These are phyloP conservation scores for Aaosphaeria arxii DNA, from an alignment of 2,329 filamentous ascomycete species.

Conservation along the genomic window DNA sequence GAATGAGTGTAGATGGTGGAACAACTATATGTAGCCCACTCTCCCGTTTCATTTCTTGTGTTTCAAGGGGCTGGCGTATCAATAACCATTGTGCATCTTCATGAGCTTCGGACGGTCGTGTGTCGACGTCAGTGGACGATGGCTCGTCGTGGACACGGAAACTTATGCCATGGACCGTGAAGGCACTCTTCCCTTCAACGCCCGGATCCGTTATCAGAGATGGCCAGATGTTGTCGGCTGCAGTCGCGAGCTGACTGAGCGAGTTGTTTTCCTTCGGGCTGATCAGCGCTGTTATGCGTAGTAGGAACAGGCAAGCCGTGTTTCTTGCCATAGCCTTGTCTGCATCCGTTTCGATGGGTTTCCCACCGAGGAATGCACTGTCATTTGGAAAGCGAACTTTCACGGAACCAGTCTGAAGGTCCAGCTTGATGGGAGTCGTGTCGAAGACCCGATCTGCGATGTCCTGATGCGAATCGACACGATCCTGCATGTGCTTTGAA, in stretches of 20 bases:
- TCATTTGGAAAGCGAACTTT: conserved; percentile 25
- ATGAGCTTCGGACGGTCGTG: conserved; percentile 1
- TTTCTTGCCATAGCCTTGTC: conserved; percentile 19
- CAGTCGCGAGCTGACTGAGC: conserved; percentile 41
- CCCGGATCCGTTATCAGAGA: background rate
- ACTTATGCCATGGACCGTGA: background rate
- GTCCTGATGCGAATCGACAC: conserved; percentile 50
- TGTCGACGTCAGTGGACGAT: background rate
- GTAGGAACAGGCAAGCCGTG: conserved; percentile 44
- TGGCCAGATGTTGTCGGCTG: conserved; percentile 43
- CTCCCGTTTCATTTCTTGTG: background rate
- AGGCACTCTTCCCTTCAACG: background rate
- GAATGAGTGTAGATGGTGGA: conserved; percentile 2
- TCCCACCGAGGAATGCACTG: conserved; percentile 11
- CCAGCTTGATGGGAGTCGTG: conserved; percentile 44
- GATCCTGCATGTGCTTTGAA: conserved; percentile 48
- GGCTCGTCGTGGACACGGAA: background rate
- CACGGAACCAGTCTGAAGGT: conserved; percentile 35
- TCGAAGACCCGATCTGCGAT: conserved; percentile 57
- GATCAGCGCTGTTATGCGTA: conserved; percentile 49
- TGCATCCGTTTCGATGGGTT: conserved; percentile 10
- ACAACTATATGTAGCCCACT: background rate
- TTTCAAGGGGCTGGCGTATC: conserved; percentile 19
- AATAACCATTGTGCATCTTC: conserved; percentile 21
- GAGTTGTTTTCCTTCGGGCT: conserved; percentile 46